Percentiles rank a stretch among this genome's conserved stretches.
phyloP scores from a whole-genome alignment of 2,329 filamentous ascomycete genomes.

The Cercospora nicotianae region DNA sequence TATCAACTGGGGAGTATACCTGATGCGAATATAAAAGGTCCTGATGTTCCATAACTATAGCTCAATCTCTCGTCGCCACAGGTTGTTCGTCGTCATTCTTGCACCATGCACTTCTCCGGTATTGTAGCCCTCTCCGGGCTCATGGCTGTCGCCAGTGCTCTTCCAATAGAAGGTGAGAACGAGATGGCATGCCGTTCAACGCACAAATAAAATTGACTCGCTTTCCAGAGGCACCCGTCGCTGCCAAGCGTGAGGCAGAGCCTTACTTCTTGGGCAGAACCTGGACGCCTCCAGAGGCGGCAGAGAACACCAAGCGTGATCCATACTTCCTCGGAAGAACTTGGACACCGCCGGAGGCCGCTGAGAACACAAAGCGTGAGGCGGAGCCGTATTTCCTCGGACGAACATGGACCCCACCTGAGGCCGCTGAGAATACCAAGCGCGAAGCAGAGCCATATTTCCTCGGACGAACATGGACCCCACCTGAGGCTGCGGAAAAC shows the following conservation, averaged over 20 bases:
- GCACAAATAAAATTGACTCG: background rate
- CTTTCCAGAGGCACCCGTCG: background rate
- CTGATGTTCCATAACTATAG: background rate
- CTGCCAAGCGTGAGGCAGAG: background rate
- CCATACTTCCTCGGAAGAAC: background rate
- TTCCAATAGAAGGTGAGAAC: background rate
- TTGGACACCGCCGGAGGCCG: background rate
- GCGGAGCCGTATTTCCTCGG: no score
- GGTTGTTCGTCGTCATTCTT: no score
- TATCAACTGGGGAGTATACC: background rate
- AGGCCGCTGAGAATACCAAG: no score
- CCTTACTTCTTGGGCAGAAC: background rate
- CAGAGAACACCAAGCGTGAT: background rate
- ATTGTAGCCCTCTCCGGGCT: background rate
- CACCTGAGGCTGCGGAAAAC: background rate
- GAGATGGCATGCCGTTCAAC: background rate
- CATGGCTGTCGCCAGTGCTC: background rate
- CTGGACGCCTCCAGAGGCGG: background rate
- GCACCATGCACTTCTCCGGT: background rate
- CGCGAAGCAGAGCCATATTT: no score
- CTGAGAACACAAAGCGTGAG: no score
- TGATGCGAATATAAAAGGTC: background rate
- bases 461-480: no score
- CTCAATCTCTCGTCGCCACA: background rate
- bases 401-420: no score